phyloP scores from a whole-genome alignment of 73 alveolate genomes.

The Durusdinium trenchii region DNA sequence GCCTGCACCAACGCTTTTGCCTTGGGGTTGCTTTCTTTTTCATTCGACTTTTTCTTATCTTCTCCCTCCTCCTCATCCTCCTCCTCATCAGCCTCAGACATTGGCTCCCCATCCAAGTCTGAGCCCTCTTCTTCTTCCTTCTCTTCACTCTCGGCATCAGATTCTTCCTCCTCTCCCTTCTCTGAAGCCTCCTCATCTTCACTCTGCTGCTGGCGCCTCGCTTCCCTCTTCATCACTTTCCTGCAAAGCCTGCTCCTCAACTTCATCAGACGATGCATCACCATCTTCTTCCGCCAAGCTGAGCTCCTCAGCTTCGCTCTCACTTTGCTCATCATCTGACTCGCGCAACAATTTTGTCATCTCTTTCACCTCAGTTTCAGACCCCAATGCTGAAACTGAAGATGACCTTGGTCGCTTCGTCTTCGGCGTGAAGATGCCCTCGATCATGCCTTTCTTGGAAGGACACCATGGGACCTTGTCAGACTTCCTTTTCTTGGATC shows the following conservation, averaged over 20 bases:
- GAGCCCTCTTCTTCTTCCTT: not conserved
- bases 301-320: not conserved
- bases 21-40: not conserved
- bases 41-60: not conserved
- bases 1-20: not conserved
- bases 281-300: not conserved
- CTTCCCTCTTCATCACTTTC: not conserved
- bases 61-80: not conserved
- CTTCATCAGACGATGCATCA: not conserved
- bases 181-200: not conserved
- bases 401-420: too few species aligned
- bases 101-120: not conserved
- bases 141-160: not conserved
- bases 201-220: not conserved
- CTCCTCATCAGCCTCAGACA: not conserved
- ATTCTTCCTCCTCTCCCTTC: not conserved
- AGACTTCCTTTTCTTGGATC: too few species aligned
- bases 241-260: not conserved
- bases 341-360: too few species aligned
- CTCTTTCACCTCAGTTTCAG: too few species aligned
- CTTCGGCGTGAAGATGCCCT: too few species aligned
- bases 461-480: too few species aligned
- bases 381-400: too few species aligned
- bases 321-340: too few species aligned
- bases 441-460: too few species aligned